Conservation (phyloP, 2,329 filamentous ascomycete genomes). For the Coccinonectria pachysandricola region DNA sequence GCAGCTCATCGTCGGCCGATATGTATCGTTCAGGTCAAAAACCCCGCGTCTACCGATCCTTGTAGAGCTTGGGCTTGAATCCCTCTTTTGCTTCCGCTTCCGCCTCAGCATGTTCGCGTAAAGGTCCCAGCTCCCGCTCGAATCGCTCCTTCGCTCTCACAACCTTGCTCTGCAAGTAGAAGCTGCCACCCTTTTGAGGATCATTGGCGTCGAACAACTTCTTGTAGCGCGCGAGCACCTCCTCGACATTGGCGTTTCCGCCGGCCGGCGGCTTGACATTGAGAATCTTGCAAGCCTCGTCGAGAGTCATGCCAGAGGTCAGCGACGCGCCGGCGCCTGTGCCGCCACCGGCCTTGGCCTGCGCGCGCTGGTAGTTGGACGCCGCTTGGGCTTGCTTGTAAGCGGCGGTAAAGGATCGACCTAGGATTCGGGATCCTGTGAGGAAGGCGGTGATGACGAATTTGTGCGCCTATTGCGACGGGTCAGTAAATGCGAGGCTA, state of each 20-base stretch:
- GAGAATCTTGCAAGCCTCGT: slow-evolving; percentile 94
- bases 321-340: slow-evolving; percentile 41
- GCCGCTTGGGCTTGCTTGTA: slow-evolving; percentile 91
- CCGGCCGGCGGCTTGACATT: slow-evolving; percentile 77
- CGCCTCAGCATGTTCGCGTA: slow-evolving; percentile 57
- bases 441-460: slow-evolving; percentile 82
- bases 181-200: slow-evolving; percentile 89
- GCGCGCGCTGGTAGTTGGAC: slow-evolving; percentile 67
- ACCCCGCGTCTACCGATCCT: slow-evolving; percentile 51
- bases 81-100: slow-evolving; percentile 76
- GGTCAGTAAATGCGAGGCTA: slow-evolving; percentile 8
- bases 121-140: slow-evolving; percentile 71
- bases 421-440: slow-evolving; percentile 82
- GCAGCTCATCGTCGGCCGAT: no score
- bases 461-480: slow-evolving; percentile 65
- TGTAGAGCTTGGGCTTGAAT: slow-evolving; percentile 92
- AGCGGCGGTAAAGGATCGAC: slow-evolving; percentile 84
- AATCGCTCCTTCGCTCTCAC: slow-evolving; percentile 83
- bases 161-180: slow-evolving; percentile 97
- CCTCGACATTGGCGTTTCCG: slow-evolving; percentile 67
- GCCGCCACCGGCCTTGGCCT: slow-evolving; percentile 51
- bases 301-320: slow-evolving; percentile 72
- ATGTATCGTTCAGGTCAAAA: slow-evolving; percentile 2
- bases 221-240: slow-evolving; percentile 83
- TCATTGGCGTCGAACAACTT: slow-evolving; percentile 90